Conservation (phyloP, 1,284 basidiomycete genomes). For the Cryptococcus jaspeensis region DNA sequence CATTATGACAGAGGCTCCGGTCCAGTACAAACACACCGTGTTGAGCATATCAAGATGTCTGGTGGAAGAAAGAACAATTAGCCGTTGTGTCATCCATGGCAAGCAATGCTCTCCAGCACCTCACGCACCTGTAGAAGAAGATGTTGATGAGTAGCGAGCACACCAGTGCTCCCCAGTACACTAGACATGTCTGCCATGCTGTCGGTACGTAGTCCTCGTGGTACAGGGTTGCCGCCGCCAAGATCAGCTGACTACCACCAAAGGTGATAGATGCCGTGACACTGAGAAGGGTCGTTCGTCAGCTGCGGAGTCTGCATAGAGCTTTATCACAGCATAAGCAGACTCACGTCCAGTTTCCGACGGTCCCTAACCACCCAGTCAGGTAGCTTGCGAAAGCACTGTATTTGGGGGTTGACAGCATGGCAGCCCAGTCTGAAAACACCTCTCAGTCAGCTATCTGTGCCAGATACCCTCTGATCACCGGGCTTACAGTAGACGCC, state of each 20-base stretch:
- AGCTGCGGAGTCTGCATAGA: background rate
- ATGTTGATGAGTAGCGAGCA: constrained; percentile 50
- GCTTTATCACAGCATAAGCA: background rate
- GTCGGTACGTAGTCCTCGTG: constrained; percentile 50
- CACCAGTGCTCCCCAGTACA: constrained; percentile 53
- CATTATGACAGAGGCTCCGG: constrained; percentile 51
- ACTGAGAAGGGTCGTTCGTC: constrained; percentile 15
- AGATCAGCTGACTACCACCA: constrained; percentile 54
- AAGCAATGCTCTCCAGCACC: background rate
- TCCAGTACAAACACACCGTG: constrained; percentile 53
- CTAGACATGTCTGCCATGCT: constrained; percentile 51
- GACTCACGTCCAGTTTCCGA: constrained; percentile 54
- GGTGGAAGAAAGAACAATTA: background rate
- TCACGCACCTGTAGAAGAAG: constrained; percentile 43
- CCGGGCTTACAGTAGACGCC: constrained; percentile 50
- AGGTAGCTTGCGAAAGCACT: constrained; percentile 52
- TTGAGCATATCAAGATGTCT: constrained; percentile 48
- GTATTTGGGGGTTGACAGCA: constrained; percentile 52
- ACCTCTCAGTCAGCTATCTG: background rate
- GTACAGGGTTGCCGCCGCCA: constrained; percentile 53
- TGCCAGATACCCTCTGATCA: background rate
- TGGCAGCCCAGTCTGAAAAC: constrained; percentile 51
- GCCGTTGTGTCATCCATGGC: background rate
- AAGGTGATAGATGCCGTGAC: constrained; percentile 55
- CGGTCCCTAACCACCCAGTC: constrained; percentile 54